phyloP scores from a whole-genome alignment of 352 stramenopile species.

The Phytophthora podocarpi region DNA sequence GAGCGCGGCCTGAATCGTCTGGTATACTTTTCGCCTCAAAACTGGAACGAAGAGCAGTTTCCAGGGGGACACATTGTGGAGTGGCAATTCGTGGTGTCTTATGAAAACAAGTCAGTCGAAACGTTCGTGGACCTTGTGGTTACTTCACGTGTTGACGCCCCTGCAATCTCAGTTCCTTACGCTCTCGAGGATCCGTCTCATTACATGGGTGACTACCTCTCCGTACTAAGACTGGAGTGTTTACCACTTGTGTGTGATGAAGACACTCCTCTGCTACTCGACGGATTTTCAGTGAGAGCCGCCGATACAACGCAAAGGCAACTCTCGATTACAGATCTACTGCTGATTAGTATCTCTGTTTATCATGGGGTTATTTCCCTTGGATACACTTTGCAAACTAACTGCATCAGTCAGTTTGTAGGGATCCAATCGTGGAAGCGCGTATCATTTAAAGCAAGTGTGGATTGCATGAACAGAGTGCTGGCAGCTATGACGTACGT shows the following conservation, averaged over 20 bases:
- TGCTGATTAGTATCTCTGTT: slow-evolving; percentile 40
- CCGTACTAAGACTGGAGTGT: slow-evolving; percentile 43
- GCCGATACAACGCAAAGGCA: slow-evolving; percentile 27
- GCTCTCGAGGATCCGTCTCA: slow-evolving; percentile 24
- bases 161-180: slow-evolving; percentile 50
- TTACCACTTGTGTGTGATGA: slow-evolving; percentile 48
- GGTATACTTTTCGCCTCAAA: slow-evolving; percentile 46
- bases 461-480: slow-evolving; percentile 47
- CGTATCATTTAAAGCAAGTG: slow-evolving; percentile 33
- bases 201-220: slow-evolving; percentile 53
- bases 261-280: slow-evolving; percentile 40
- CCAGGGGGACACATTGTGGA: slow-evolving; percentile 35
- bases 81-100: slow-evolving; percentile 51
- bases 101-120: slow-evolving; percentile 20
- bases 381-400: slow-evolving; percentile 14
- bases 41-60: slow-evolving; percentile 55
- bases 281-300: slow-evolving; percentile 43
- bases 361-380: slow-evolving; percentile 36
- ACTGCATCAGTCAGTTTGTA: slow-evolving; percentile 34
- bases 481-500: slow-evolving; percentile 44
- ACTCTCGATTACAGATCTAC: slow-evolving; percentile 8
- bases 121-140: slow-evolving; percentile 49
- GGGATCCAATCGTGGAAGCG: background rate
- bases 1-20: slow-evolving; percentile 27
- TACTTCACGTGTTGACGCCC: slow-evolving; percentile 32